phyloP scores from a whole-genome alignment of 2,329 filamentous ascomycete genomes.

The Colletotrichum australisinense region DNA sequence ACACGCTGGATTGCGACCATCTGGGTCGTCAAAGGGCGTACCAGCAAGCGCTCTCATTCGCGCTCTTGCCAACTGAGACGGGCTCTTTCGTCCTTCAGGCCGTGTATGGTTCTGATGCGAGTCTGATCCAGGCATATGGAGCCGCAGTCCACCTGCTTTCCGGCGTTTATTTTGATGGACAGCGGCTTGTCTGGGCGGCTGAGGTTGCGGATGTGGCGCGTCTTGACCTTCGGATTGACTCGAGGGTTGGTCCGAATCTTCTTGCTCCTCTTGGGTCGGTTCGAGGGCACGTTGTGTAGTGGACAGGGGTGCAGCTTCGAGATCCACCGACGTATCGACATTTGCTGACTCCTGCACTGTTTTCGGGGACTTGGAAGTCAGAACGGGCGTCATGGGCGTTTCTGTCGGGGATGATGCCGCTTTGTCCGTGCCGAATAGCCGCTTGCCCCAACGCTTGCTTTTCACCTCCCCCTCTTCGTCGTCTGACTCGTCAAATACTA shows the following conservation, averaged over 20 bases:
- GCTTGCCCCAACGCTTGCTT: constrained; percentile 49
- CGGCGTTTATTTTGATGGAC: constrained; percentile 17
- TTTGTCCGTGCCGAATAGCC: constrained; percentile 44
- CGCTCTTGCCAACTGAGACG: constrained; percentile 56
- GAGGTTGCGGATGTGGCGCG: background rate
- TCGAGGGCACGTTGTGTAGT: constrained; percentile 21
- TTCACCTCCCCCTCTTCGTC: constrained; percentile 46
- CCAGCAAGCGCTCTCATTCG: constrained; percentile 57
- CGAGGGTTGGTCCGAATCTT: constrained; percentile 26
- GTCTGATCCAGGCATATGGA: constrained; percentile 18
- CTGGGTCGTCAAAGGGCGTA: constrained; percentile 56
- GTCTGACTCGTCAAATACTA: constrained; percentile 55
- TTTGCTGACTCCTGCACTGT: constrained; percentile 1
- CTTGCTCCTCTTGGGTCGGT: constrained; percentile 32
- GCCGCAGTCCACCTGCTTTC: constrained; percentile 23
- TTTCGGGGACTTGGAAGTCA: constrained; percentile 25
- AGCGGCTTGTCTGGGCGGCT: constrained; percentile 4
- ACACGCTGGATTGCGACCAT: constrained; percentile 53
- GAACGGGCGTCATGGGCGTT: constrained; percentile 31
- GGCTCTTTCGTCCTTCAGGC: constrained; percentile 49
- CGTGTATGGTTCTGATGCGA: constrained; percentile 13
- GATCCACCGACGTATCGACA: constrained; percentile 1
- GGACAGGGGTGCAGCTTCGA: constrained; percentile 16
- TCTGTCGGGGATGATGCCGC: constrained; percentile 19
- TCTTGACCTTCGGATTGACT: constrained; percentile 11